A percentile compares a stretch with the other conserved stretches of the same genome.
These are phyloP conservation scores for Picea glauca DNA, from an alignment of 75 land plant genomes.

Conservation along the genomic window DNA sequence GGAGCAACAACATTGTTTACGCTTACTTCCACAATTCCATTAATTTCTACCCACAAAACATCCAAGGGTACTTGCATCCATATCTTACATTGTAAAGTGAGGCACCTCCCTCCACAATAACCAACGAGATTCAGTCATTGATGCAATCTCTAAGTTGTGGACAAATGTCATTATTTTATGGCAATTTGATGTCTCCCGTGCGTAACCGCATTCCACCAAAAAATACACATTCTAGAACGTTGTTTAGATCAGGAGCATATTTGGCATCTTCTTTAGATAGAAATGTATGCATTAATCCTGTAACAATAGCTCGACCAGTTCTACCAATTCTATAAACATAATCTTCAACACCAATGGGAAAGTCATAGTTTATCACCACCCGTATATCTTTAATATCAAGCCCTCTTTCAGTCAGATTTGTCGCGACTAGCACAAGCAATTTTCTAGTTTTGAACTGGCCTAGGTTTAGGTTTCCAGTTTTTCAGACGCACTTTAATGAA, in stretches of 20 bases:
- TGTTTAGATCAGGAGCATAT: slow-evolving; percentile 79
- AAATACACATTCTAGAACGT: slow-evolving; percentile 65
- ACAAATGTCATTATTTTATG: no score
- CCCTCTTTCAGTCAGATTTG: slow-evolving; percentile 83
- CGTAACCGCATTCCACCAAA: no score
- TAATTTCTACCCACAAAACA: no score
- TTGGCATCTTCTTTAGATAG: slow-evolving; percentile 81
- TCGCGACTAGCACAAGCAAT: slow-evolving; percentile 67
- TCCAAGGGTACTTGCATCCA: no score
- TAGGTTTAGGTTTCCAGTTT: background rate
- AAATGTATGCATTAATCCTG: slow-evolving; percentile 75
- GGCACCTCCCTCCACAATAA: background rate
- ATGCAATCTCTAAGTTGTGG: background rate
- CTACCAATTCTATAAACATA: slow-evolving; percentile 94
- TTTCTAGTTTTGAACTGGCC: slow-evolving; percentile 53
- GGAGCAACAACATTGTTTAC: no score
- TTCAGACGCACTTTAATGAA: background rate
- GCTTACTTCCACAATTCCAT: no score
- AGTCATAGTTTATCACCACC: slow-evolving; percentile 92
- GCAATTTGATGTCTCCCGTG: background rate
- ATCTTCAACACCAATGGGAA: slow-evolving; percentile 92
- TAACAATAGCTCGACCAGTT: slow-evolving; percentile 91
- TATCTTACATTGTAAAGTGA: background rate
- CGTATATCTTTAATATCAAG: slow-evolving; percentile 76
- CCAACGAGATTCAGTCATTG: background rate